Base-by-base conservation (phyloP, 306 rosid genomes). In the Myrica gale region DNA sequence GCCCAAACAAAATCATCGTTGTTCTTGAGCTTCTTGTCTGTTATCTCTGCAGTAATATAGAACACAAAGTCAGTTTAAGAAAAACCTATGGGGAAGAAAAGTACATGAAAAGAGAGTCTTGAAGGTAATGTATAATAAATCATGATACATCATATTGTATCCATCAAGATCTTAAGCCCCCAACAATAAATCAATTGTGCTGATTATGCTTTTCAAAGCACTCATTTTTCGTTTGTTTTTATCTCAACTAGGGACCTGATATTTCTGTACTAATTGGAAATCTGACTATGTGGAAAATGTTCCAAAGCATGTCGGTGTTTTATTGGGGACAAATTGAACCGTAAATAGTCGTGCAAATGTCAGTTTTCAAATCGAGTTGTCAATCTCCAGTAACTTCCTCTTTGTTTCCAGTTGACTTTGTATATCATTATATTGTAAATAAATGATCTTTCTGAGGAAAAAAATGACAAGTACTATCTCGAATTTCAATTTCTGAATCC, bases 1-100 rank as follows among this genome's bases (percentile, higher is more conserved):
- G 91, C 84, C 99, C 99, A 96, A 77, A 92, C 90, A 77, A 96
- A 96, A 76, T 90, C 99, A 20, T 95, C 99, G 78, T 83, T 90
- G 82, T 61, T 89, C 84, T 89, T 96, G 61, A 96, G 81, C 87
- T 87, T 82, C 76, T 69, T 96, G 85, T 96, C 96, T 79, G 72
- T 88, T 19, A 96, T 80, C 74, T 85, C 99, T 96, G 86, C 78
- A 89, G 23, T 50, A 69, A 66, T 17, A 43, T 6, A 69, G 71
- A 76, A 51, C 10, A 9, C 57, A 60, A 50, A 65, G 16, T 62
- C 61, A 69, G 47, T 60, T 78, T 60, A 45, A 42, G 1, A 23
- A 42, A 21, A 75, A 73, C 62, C 43, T 19, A 69, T 37, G 39
- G 45, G 44, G 26, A 47, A 51, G 20, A 46, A 56, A 74, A 7